phyloP scores from a whole-genome alignment of 2,329 filamentous ascomycete genomes.

The Neocatenulostroma microsporum region DNA sequence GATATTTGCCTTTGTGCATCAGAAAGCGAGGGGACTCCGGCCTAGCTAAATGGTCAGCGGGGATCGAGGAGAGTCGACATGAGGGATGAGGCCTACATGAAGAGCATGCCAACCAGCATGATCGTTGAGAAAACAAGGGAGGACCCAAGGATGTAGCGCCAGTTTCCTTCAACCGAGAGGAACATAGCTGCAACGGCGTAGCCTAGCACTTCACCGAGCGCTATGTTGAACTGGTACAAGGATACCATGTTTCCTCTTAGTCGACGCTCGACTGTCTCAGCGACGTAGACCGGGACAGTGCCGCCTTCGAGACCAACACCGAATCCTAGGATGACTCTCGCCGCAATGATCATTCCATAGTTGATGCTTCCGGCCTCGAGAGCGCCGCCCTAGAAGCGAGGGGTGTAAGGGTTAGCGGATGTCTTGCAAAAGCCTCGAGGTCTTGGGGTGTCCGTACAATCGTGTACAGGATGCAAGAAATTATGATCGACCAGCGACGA shows the following conservation, averaged over 20 bases:
- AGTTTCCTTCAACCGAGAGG: conserved; percentile 59
- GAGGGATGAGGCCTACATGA: too few species aligned
- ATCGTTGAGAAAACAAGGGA: conserved; percentile 63
- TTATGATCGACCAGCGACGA: conserved; percentile 59
- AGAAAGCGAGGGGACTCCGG: conserved; percentile 62
- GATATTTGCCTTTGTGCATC: conserved; percentile 56
- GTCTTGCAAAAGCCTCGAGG: too few species aligned
- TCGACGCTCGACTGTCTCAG: conserved; percentile 60
- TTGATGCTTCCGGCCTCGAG: conserved; percentile 60
- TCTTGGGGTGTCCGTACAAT: too few species aligned
- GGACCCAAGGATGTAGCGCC: conserved; percentile 66
- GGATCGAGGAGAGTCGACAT: too few species aligned
- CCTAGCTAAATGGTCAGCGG: conserved; percentile 8
- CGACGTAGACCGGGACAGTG: conserved; percentile 67
- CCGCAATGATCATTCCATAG: conserved; percentile 63
- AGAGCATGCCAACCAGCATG: too few species aligned
- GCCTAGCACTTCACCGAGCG: conserved; percentile 64
- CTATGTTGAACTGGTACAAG: conserved; percentile 69
- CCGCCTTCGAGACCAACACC: conserved; percentile 67
- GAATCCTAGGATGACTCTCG: conserved; percentile 60
- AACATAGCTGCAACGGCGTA: conserved; percentile 69
- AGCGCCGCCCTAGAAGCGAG: too few species aligned
- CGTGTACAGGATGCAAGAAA: conserved; percentile 43
- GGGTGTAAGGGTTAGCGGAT: too few species aligned
- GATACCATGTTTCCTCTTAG: conserved; percentile 66